Evolutionary conservation across 805 yeast species (phyloP).

Genomic region (Hemisphaericaspora nanyangensis): DNA sequence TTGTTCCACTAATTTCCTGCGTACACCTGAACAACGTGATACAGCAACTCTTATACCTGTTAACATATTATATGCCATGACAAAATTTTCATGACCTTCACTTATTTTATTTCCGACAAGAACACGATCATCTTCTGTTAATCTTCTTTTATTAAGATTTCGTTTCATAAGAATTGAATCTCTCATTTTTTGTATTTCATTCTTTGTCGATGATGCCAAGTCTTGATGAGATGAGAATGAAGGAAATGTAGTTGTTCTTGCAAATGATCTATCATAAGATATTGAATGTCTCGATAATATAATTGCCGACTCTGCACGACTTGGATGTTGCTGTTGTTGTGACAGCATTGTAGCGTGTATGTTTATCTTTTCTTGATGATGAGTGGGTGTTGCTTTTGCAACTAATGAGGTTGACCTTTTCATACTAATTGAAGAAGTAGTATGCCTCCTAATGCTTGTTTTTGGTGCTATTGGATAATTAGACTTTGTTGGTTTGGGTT

Average conservation of each 20-base stretch:
- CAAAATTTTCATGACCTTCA: slow-evolving; percentile 92
- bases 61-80: slow-evolving; percentile 94
- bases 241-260: slow-evolving; percentile 3
- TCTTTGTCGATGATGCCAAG: slow-evolving; percentile 15
- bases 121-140: slow-evolving; percentile 52
- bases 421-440: neutral
- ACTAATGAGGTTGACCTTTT: neutral
- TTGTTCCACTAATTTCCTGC: slow-evolving; percentile 62
- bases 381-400: neutral
- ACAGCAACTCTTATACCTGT: slow-evolving; percentile 96
- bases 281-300: slow-evolving; percentile 8
- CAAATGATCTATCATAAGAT: slow-evolving; percentile 2
- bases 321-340: slow-evolving; percentile 1
- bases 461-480: neutral
- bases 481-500: too few relatives aligned
- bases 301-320: neutral
- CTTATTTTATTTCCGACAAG: slow-evolving; percentile 76
- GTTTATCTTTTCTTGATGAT: neutral
- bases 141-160: slow-evolving; percentile 28
- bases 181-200: slow-evolving; percentile 50
- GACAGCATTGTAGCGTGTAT: neutral
- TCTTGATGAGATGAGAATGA: slow-evolving; percentile 16
- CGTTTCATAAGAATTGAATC: slow-evolving; percentile 44
- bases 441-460: neutral
- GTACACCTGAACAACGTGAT: slow-evolving; percentile 82